phyloP scores from a whole-genome alignment of 495 filamentous ascomycete genomes.

The Achaetomiella virescens region DNA sequence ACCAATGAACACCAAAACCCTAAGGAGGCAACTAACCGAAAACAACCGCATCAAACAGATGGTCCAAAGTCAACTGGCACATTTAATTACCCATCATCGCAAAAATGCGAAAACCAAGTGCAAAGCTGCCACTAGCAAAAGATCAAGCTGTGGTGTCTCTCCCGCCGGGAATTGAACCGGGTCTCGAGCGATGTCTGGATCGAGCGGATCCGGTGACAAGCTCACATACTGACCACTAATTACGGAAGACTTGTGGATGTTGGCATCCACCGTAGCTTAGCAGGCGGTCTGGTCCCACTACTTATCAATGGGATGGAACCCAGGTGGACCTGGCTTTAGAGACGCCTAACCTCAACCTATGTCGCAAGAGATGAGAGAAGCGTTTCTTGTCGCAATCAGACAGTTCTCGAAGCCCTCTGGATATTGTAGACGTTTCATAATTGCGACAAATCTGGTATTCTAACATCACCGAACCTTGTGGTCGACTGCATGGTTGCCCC shows the following conservation, averaged over 20 bases:
- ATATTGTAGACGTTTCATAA: too few species aligned
- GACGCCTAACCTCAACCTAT: neutral
- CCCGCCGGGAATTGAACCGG: conserved; percentile 15
- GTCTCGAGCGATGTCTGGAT: conserved; percentile 6
- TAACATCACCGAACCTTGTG: too few species aligned
- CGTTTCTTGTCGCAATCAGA: too few species aligned
- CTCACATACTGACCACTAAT: conserved; percentile 17
- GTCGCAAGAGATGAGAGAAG: too few species aligned
- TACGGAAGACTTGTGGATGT: conserved; percentile 9
- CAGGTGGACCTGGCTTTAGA: neutral
- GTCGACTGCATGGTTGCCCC: too few species aligned
- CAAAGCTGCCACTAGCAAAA: neutral
- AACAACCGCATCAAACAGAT: too few species aligned
- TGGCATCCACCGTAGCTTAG: conserved; percentile 5
- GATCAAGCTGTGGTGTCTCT: neutral
- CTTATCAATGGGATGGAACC: neutral
- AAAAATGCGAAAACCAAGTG: neutral
- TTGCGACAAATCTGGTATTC: too few species aligned
- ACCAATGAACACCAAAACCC: too few species aligned
- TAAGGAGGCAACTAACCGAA: too few species aligned
- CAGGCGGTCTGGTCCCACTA: neutral
- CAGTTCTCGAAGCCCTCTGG: too few species aligned
- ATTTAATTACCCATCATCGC: too few species aligned
- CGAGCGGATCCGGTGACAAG: conserved; percentile 5
- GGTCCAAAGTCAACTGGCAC: too few species aligned